A percentile compares a stretch with the other conserved stretches of the same genome.
These are phyloP conservation scores for Nyctanthes arbortristis DNA, from an alignment of 257 asterid genomes.

Conservation along the genomic window DNA sequence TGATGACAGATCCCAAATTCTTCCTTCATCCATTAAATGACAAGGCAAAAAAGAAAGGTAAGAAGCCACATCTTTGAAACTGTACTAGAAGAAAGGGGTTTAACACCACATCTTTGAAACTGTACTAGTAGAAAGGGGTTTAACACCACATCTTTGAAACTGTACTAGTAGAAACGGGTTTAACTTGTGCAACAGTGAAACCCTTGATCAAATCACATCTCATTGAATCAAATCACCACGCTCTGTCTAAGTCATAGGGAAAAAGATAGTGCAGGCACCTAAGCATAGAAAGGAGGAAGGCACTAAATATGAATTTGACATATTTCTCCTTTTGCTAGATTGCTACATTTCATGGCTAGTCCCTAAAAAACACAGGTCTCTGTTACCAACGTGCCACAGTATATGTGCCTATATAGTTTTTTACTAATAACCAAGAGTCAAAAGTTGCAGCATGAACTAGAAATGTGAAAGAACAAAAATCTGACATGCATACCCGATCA, in stretches of 20 bases:
- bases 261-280: neutral
- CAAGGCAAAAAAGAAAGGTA: neutral
- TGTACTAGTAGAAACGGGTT: neutral
- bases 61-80: no score
- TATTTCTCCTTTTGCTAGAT: neutral
- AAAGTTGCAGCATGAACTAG: constrained; percentile 13
- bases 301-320: neutral
- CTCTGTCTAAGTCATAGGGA: neutral
- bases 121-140: no score
- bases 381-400: neutral
- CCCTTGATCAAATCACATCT: neutral
- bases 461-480: constrained; percentile 11
- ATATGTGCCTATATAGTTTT: neutral
- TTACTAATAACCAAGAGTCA: constrained; percentile 12
- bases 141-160: neutral
- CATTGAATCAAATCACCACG: neutral
- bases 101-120: no score
- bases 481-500: constrained; percentile 70
- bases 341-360: neutral
- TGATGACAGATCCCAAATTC: neutral
- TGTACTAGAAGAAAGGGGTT: no score
- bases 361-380: neutral
- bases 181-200: neutral
- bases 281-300: neutral
- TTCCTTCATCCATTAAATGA: no score